Percentiles rank a stretch among this genome's conserved stretches.
Evolutionary conservation across 176 grass and related monocot genomes (phyloP).

Genomic region (Carex cristatella): DNA sequence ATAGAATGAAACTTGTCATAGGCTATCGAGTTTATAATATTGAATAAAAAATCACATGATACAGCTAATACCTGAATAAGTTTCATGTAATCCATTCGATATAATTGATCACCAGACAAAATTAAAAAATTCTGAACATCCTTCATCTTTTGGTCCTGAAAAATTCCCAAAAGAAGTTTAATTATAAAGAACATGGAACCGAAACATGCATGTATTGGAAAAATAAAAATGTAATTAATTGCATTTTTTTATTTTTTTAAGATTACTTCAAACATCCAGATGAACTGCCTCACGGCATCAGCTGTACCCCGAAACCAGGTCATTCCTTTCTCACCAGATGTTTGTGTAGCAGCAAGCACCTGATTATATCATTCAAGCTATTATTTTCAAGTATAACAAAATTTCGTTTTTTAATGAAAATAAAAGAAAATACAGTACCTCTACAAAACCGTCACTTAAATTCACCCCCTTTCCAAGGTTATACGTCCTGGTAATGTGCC

Average conservation of each 20-base stretch:
- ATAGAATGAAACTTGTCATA: not conserved
- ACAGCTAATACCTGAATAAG: constrained; percentile 38
- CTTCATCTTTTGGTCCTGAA: constrained; percentile 47
- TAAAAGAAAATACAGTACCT: constrained; percentile 34
- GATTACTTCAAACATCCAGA: constrained; percentile 66
- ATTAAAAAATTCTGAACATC: constrained; percentile 62
- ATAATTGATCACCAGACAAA: constrained; percentile 71
- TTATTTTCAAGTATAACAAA: not conserved
- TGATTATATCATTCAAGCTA: constrained; percentile 16
- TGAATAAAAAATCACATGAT: not conserved
- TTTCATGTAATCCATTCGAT: constrained; percentile 79
- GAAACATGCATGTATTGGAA: not conserved
- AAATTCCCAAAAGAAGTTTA: not conserved
- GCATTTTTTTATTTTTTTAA: not conserved
- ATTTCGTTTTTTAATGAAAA: not conserved
- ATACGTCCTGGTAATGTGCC: constrained; percentile 57
- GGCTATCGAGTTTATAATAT: not conserved
- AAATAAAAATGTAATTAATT: not conserved
- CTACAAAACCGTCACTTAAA: constrained; percentile 68
- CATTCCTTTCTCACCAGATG: constrained; percentile 55
- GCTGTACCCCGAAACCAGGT: constrained; percentile 64
- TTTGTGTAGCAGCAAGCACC: constrained; percentile 75
- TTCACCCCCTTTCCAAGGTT: constrained; percentile 48
- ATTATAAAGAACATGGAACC: not conserved
- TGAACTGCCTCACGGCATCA: constrained; percentile 67